Evolutionary conservation across 192 early-diverging fungal species (phyloP), one percentile per base, ranked within the genome.

Genomic region (Entomortierella chlamydospora): DNA sequence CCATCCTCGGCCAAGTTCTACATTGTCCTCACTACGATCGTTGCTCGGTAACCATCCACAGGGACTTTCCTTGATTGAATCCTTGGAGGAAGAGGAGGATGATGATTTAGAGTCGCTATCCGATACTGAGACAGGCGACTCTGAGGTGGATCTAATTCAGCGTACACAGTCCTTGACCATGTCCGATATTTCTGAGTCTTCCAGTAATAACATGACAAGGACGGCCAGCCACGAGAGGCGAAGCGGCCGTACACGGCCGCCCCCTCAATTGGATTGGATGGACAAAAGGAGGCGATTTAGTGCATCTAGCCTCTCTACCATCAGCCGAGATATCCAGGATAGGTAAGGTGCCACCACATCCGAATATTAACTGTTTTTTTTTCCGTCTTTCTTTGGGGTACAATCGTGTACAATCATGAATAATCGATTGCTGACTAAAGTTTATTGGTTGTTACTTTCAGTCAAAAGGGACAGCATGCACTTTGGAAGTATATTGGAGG

Each of bases 391-490:
- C 37, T 64, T 58, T 57, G 22, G 12, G 20, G 18, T 15, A 15
- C 41, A 45, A 20, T 28, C 25, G 52, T 54, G 18, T 29, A 4
- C 15, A 29, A 28, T 23, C 29, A 20, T 57, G 6, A 6, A 11
- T 17, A 2, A 25, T 34, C 34, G 28, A 31, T n/a, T 45, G 52
- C 28, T 43, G 28, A 57, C 52, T 57, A 67, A 57, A 41, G 30
- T 55, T n/a, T 71, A 20, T 42, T 56, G 13, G 15, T 62, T 26
- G 30, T 55, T 34, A 9, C 31, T 39, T 41, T 55, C 23, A 79
- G 76, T 28, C 76, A 79, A 70, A 79, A 79, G 29, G 76, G 76
- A 10, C 76, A 79, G 45, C 76, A 79, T 79, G 76, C 68, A n/a
- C 68, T 79, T 28, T 79, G 76, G 76, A 79, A 79, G 52, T 79